Conservation (phyloP, 495 filamentous ascomycete genomes). For the Ramalina peruviana region DNA sequence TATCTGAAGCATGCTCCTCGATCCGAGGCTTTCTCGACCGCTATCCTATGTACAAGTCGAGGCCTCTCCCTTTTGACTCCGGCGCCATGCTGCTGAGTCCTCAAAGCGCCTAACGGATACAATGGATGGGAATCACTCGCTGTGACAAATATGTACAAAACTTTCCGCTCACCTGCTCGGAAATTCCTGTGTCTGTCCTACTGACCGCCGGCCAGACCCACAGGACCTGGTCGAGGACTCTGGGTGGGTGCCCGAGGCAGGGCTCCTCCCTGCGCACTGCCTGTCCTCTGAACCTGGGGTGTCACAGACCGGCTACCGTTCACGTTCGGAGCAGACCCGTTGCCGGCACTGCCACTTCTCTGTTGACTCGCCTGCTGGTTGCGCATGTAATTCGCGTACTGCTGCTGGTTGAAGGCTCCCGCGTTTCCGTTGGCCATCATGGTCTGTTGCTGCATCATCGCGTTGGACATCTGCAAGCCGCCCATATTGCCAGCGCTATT, state of each 20-base stretch:
- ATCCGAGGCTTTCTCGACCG: too few species aligned
- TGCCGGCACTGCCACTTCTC: constrained; percentile 24
- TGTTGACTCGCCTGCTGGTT: constrained; percentile 44
- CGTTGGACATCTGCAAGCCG: constrained; percentile 6
- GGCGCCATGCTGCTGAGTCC: too few species aligned
- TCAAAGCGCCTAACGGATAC: neutral
- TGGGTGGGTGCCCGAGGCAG: constrained; percentile 9
- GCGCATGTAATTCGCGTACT: constrained; percentile 61
- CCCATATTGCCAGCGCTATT: constrained; percentile 17
- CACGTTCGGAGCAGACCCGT: constrained; percentile 28
- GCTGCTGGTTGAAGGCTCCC: constrained; percentile 35
- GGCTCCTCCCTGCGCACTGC: constrained; percentile 14
- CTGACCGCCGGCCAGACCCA: constrained; percentile 23
- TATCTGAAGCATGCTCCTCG: too few species aligned
- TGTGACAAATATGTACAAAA: constrained; percentile 3
- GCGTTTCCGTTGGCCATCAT: constrained; percentile 20
- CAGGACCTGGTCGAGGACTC: constrained; percentile 24
- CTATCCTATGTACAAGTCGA: too few species aligned
- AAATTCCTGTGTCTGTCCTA: neutral
- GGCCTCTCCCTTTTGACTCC: too few species aligned
- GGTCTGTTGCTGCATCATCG: constrained; percentile 13
- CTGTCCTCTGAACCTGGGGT: constrained; percentile 29
- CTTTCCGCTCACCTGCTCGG: neutral
- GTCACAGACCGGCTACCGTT: constrained; percentile 32
- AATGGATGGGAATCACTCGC: neutral